Base-by-base conservation (phyloP, 352 stramenopile species). In the Phytophthora foliorum region DNA sequence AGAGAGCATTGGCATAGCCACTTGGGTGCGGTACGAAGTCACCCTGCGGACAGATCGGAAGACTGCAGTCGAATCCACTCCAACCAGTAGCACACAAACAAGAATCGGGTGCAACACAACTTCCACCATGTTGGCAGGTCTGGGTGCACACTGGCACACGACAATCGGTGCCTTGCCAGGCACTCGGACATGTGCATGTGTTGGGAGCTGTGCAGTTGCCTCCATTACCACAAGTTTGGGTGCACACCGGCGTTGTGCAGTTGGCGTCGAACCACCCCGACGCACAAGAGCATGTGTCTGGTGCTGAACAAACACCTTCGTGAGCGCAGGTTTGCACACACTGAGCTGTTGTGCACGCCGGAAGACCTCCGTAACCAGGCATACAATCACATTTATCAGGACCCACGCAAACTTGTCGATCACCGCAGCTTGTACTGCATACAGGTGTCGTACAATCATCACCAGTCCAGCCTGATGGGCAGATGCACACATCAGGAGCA, bases 261-360 rank as follows among this genome's bases (percentile, higher is more conserved):
- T 99, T 99, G 0, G 91, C 57, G 63, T 98, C 97, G 64, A 99
- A 99, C 97, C 97, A 99, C 0, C 97, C 97, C 7, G 60, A 55
- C 10, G 65, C 34, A 69, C 97, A 99, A 2, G 72, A 55, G 63
- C 97, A 99, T 3, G 95, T 98, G 69, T 99, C 97, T 2, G 97
- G 97, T 6, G 93, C 91, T 2, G 78, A 83, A 63, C 97, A 99
- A 22, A 49, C 36, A 2, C 95, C 96, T 36, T 86, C 88, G 63
- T 99, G 92, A 14, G 69, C 57, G 74, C 97, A 99, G 0, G 32
- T 70, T 69, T 99, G 96, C 8, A 89, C 91, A 62, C 97, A 99
- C 6, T 87, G 78, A 8, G 97, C 72, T 16, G 81, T 86, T 2
- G 64, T 69, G 56, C 97, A 99, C 6, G 65, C 67, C 7, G 75